Base-by-base conservation (phyloP, 352 stramenopile species). In the Pythium rishiriense region DNA sequence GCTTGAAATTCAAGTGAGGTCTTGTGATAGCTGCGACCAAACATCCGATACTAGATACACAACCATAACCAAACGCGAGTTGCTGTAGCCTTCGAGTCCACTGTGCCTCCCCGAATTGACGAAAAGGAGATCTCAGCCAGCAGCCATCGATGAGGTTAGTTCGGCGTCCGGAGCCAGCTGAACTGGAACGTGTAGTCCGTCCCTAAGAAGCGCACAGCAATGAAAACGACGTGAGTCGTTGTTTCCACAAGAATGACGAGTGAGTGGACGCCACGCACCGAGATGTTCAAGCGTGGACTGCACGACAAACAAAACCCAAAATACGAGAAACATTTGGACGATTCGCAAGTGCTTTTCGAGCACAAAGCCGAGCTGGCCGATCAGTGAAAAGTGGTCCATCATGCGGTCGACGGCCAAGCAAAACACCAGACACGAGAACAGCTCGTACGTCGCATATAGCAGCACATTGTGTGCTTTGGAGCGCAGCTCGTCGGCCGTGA, bases 281-380 rank as follows among this genome's bases (percentile, higher is more conserved):
- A 45, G 42, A 24, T 62, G 61, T 15, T 57, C 61, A 1, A 68
- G 25, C 21, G 61, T 37, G 17, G 60, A 22, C 26, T 58, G 61
- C 11, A 62, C 19, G n/a, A 51, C 47, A 31, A 42, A 53, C 4
- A 69, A 43, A 35, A 70, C 35, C 72, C 66, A 77, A 3, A 68
- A 21, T 0, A 66, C 28, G 0, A 72, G 22, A 19, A 55, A 62
- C 1, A 7, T 28, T 24, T 71, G 66, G 7, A 75, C 33, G 12
- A 68, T n/a, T 42, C 48, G 29, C 29, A 7, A 43, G 25, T 81
- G 70, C 1, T 64, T 75, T 21, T 69, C 54, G 21, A 81, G 31
- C 7, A 76, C 74, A 28, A 81, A 81, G 1, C 52, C 61, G 4
- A 81, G 56, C 19, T 74, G 68, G 1, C 29, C 31, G 29, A 66